Evolutionary conservation across 768 basidiomycete genomes (phyloP), one percentile per base, ranked within the genome.

Genomic region (Hygrocybe punicea): DNA sequence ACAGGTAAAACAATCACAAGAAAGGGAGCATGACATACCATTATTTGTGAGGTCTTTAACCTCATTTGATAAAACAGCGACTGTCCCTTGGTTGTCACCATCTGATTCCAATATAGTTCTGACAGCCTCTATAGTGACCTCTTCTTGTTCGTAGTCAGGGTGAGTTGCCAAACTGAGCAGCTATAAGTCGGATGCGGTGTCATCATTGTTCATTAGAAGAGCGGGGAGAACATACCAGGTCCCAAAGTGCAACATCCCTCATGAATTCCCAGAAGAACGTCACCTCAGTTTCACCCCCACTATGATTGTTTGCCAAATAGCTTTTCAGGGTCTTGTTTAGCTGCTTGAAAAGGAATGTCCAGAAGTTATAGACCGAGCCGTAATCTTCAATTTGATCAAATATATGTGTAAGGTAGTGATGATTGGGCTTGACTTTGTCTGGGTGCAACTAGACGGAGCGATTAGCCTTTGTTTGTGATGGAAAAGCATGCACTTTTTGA

Each of bases 281-380:
- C 23, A 40, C 45, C 17, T 46, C 53, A 2, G 45, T 19, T 29
- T 55, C 73, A 0, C 67, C 63, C 2, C 21, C 45, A 5, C 36
- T 57, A 40, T 71, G 72, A 44, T 74, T 73, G 37, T 66, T 69
- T 0, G 72, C 72, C 29, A 67, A 68, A 60, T 68, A 73, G 6
- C 62, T 62, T 60, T 76, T 76, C 4, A 76, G 57, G 2, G 73
- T 63, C 33, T 71, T 72, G 57, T 76, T 76, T 0, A 76, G 56
- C 0, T 67, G 57, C 42, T 76, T 74, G 19, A 69, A 71, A 0
- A 74, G 61, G 50, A 75, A 76, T 0, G 64, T 71, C 75, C 74
- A 76, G 52, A 75, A 76, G 7, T 65, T 65, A 24, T 72, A 68
- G 0, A 76, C 56, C 2, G 76, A 73, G 0, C 76, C 72, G 50